phyloP scores from a whole-genome alignment of 164 flowering plant genomes.

The Umbilicus rupestris region DNA sequence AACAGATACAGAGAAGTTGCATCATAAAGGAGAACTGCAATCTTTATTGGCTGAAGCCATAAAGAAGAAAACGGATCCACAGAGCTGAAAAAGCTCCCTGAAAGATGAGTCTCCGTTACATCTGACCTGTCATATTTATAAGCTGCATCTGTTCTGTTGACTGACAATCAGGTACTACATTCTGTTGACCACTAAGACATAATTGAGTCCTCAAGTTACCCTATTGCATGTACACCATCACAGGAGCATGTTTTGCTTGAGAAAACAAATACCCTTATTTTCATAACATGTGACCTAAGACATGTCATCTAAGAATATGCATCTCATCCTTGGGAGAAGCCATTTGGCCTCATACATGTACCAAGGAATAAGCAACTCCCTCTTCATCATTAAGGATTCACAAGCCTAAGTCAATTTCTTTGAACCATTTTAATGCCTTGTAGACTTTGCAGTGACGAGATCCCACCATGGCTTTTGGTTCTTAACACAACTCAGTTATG shows the following conservation, averaged over 20 bases:
- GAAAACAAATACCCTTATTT: background rate
- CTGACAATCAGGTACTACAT: too few relatives aligned
- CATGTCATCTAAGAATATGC: background rate
- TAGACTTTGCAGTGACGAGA: background rate
- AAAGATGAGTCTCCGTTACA: too few relatives aligned
- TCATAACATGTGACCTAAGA: background rate
- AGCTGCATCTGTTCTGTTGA: too few relatives aligned
- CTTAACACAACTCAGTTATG: too few relatives aligned
- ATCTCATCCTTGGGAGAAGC: background rate
- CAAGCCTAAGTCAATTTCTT: background rate
- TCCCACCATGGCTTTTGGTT: background rate
- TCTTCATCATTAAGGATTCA: background rate
- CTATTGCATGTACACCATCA: background rate
- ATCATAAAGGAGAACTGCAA: constrained; percentile 64
- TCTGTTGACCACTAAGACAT: too few relatives aligned
- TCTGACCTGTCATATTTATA: too few relatives aligned
- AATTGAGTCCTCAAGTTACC: background rate
- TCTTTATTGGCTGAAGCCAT: constrained; percentile 51
- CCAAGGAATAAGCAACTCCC: background rate
- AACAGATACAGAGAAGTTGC: constrained; percentile 68
- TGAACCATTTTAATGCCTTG: background rate
- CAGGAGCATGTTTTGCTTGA: constrained; percentile 4
- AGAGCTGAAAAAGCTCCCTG: constrained; percentile 17
- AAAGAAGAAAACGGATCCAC: constrained; percentile 15
- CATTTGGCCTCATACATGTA: background rate